phyloP scores from a whole-genome alignment of 768 basidiomycete genomes.

The Serendipita indica region DNA sequence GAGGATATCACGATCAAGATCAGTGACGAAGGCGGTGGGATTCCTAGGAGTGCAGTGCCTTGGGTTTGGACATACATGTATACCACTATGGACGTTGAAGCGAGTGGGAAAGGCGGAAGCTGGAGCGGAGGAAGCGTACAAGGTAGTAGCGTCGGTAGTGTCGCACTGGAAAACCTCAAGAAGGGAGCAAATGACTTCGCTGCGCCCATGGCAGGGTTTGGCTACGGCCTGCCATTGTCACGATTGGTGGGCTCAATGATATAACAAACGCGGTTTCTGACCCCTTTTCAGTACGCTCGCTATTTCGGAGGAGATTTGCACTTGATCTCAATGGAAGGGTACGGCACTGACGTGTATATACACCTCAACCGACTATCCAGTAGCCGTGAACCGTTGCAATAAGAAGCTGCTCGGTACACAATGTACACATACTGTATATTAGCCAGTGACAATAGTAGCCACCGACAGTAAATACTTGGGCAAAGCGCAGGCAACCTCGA shows the following conservation, averaged over 20 bases:
- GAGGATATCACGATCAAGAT: constrained; percentile 99
- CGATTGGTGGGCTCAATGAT: constrained; percentile 47
- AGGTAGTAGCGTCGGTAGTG: constrained; percentile 53
- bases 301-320: constrained; percentile 91
- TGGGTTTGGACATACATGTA: constrained; percentile 99
- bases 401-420: constrained; percentile 6
- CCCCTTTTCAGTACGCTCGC: constrained; percentile 54
- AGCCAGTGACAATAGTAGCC: too few relatives aligned
- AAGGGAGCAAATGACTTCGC: constrained; percentile 64
- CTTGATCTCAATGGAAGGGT: constrained; percentile 98
- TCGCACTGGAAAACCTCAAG: constrained; percentile 40
- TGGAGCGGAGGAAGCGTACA: constrained; percentile 24
- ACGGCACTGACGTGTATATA: constrained; percentile 87
- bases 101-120: constrained; percentile 18
- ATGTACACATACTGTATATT: too few relatives aligned
- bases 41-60: constrained; percentile 67
- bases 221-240: constrained; percentile 85
- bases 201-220: constrained; percentile 95
- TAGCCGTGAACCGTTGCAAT: constrained; percentile 64
- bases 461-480: too few relatives aligned
- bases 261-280: background rate
- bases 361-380: constrained; percentile 77
- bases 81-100: constrained; percentile 48
- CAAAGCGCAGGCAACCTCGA: too few relatives aligned
- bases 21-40: constrained; percentile 92